These are phyloP conservation scores for Pilatotrama ljubarskyi DNA, from an alignment of 768 basidiomycete species.

Conservation along the genomic window DNA sequence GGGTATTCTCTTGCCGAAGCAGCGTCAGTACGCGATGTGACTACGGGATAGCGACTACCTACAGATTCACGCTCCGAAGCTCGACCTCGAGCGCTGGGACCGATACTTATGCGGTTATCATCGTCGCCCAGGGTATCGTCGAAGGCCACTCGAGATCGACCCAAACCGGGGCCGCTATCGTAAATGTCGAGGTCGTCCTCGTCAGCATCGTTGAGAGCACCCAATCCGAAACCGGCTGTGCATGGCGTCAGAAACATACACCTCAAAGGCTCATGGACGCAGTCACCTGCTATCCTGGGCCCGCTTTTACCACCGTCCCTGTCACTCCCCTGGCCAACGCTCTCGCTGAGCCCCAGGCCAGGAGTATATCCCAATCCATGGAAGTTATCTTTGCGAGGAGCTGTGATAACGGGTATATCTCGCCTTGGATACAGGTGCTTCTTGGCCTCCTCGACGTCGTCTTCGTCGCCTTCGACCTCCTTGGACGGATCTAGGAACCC, in stretches of 20 bases:
- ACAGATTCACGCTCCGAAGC: conserved; percentile 12
- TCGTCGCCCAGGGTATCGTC: conserved; percentile 66
- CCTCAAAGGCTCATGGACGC: background rate
- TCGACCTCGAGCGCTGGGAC: conserved; percentile 25
- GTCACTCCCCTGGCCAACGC: conserved; percentile 42
- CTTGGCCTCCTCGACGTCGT: conserved; percentile 76
- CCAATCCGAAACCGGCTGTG: conserved; percentile 83
- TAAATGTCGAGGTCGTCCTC: conserved; percentile 91
- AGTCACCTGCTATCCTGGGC: conserved; percentile 58
- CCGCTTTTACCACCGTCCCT: conserved; percentile 35
- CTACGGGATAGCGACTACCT: background rate
- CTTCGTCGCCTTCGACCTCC: conserved; percentile 57
- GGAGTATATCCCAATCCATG: conserved; percentile 85
- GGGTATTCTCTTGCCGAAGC: conserved; percentile 19
- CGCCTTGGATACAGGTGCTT: conserved; percentile 87
- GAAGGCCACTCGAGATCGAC: conserved; percentile 59
- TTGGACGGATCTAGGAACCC: conserved; percentile 41
- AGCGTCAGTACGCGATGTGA: background rate
- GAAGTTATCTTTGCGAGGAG: conserved; percentile 69
- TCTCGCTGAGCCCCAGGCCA: conserved; percentile 61
- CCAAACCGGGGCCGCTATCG: conserved; percentile 42
- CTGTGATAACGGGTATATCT: conserved; percentile 66
- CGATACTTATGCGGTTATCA: conserved; percentile 52
- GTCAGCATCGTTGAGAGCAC: conserved; percentile 90
- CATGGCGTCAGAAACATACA: background rate